Evolutionary conservation across 1,284 basidiomycete species (phyloP).

Genomic region (Cutaneotrichosporon arboriforme): DNA sequence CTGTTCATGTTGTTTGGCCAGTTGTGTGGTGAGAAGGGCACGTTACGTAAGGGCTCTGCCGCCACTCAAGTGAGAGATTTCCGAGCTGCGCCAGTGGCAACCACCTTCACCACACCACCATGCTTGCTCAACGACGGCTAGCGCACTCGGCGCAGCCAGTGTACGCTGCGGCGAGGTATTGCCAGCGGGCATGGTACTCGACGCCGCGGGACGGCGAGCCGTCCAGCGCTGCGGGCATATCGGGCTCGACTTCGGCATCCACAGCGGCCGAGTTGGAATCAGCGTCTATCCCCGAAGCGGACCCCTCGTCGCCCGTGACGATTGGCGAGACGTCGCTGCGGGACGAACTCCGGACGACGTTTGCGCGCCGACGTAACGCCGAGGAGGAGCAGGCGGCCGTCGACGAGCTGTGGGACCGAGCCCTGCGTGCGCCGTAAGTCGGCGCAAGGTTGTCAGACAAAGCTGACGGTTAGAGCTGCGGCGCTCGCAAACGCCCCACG

Average conservation of each 20-base stretch:
- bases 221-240: neutral
- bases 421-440: slow-evolving; percentile 14
- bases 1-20: neutral
- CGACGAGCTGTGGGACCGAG: slow-evolving; percentile 15
- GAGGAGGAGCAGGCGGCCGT: neutral
- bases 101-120: neutral
- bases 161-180: too few relatives aligned
- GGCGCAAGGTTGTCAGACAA: too few relatives aligned
- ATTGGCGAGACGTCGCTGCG: too few relatives aligned
- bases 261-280: too few relatives aligned
- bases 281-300: too few relatives aligned
- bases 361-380: too few relatives aligned
- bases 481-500: neutral
- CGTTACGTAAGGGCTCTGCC: neutral
- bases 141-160: neutral
- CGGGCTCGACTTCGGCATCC: too few relatives aligned
- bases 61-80: slow-evolving; percentile 1
- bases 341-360: too few relatives aligned
- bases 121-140: neutral
- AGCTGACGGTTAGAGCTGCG: slow-evolving; percentile 3
- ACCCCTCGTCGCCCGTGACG: too few relatives aligned
- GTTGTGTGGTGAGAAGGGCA: neutral
- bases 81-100: neutral
- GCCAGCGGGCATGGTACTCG: neutral
- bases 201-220: neutral